These are phyloP conservation scores for Colletotrichum higginsianum DNA, from an alignment of 2,329 filamentous ascomycete species.

Conservation along the genomic window DNA sequence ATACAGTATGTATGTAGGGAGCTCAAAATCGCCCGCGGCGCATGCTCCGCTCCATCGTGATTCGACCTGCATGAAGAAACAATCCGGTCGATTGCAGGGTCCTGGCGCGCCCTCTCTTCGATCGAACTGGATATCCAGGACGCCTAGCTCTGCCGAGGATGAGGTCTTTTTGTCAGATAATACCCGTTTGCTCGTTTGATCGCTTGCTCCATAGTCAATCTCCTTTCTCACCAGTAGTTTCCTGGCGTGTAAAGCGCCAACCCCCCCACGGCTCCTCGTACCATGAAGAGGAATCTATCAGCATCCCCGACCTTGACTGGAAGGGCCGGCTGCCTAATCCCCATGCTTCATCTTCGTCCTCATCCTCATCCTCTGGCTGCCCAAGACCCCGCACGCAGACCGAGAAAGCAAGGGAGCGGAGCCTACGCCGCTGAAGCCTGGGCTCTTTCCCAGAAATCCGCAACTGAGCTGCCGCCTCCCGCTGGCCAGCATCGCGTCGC, in stretches of 20 bases:
- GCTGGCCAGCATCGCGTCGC: conserved; percentile 6
- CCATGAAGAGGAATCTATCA: background rate
- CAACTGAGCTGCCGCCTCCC: conserved; percentile 16
- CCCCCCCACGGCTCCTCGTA: conserved; percentile 8
- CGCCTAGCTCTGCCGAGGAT: background rate
- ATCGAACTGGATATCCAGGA: background rate
- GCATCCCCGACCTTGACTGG: background rate
- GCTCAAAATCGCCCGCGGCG: background rate
- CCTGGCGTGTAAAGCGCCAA: background rate
- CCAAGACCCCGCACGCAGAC: background rate
- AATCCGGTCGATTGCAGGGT: conserved; percentile 12
- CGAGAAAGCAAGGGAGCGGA: conserved; percentile 11
- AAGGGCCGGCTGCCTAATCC: too few relatives aligned
- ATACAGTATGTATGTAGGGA: too few relatives aligned
- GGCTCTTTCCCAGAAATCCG: too few relatives aligned
- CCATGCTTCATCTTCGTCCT: background rate
- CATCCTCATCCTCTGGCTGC: background rate
- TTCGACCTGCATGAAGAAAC: conserved; percentile 18
- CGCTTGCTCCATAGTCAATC: too few relatives aligned
- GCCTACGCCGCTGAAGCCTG: background rate
- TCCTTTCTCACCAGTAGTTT: too few relatives aligned
- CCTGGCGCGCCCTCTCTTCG: background rate
- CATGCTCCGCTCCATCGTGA: conserved; percentile 17
- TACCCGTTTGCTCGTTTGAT: too few relatives aligned
- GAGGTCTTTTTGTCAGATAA: too few relatives aligned